Conservation (phyloP, 306 rosid genomes). For the Psophocarpus tetragonolobus region DNA sequence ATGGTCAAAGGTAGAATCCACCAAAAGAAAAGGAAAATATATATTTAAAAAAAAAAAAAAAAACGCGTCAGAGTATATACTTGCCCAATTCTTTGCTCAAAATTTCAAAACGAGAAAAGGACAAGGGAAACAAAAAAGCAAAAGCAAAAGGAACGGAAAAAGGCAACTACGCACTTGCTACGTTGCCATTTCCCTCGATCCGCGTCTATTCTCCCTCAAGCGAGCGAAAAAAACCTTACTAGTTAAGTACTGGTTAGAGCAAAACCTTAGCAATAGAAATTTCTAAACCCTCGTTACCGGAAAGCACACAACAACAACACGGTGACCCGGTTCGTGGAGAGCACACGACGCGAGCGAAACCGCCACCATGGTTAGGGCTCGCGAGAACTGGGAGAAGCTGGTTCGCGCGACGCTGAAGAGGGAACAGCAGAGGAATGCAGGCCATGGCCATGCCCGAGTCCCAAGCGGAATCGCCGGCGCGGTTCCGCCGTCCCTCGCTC, state of each 20-base stretch:
- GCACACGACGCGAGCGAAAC: slow-evolving; percentile 35
- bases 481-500: slow-evolving; percentile 78
- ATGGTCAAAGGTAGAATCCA: background rate
- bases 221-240: slow-evolving; percentile 1
- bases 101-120: background rate
- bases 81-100: background rate
- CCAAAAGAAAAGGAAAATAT: background rate
- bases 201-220: background rate
- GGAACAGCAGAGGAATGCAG: slow-evolving; percentile 70
- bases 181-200: slow-evolving; percentile 8
- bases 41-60: too few species aligned
- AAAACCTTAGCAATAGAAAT: background rate
- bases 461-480: slow-evolving; percentile 81
- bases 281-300: background rate
- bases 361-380: slow-evolving; percentile 72
- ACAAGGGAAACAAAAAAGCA: background rate
- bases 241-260: background rate
- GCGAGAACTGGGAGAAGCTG: slow-evolving; percentile 75
- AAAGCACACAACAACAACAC: background rate
- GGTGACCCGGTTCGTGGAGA: slow-evolving; percentile 10
- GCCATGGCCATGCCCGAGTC: slow-evolving; percentile 61
- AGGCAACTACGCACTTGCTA: slow-evolving; percentile 4
- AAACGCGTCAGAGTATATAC: background rate
- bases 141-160: background rate
- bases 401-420: slow-evolving; percentile 79